Base-by-base conservation (phyloP, 495 filamentous ascomycete genomes). In the Hypoxylon subgilvum region DNA sequence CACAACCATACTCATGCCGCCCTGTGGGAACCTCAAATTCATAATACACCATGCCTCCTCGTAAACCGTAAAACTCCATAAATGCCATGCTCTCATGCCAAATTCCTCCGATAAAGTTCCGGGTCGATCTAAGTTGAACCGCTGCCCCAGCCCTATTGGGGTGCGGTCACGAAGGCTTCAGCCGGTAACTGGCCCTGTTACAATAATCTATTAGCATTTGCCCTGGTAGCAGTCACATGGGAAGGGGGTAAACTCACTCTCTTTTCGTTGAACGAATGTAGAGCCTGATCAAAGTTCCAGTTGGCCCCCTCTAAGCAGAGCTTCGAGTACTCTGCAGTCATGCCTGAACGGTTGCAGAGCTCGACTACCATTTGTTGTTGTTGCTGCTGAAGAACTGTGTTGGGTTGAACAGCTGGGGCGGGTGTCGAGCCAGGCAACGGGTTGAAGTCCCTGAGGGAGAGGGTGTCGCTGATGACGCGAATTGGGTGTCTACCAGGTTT, bases 401-500 rank as follows among this genome's bases (percentile, higher is more conserved):
- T 76, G 62, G 45, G 55, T 34, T 57, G 43, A 3, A 25, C 8
- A 8, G 8, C 23, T 16, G 34, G n/a, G 39, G 22, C 35, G 10
- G 55, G 49, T 67, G 51, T 39, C 43, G 75, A 42, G 16, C 61
- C 27, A 57, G 72, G 72, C 4, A 74, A 52, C 65, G 72, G 72
- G 65, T 57, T 80, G 78, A 45, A 88, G 1, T 84, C 79, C 36
- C 88, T 82, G 19, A 96, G 70, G 16, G 83, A 82, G 39, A 95
- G 78, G 64, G 90, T 83, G 70, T 97, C 93, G 68, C 80, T 91
- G 45, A 92, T 78, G 14, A 97, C 89, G 32, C 92, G 81, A 32
- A 96, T 84, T 2, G 80, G 79, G 3, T 81, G 79, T 5, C 78
- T 79, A 18, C 76, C 79, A 1, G 80, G 74, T 22, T 63, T 69